Evolutionary conservation across 1,139 yeast genomes (phyloP).

Genomic region (Hemisphaericaspora xylofermentans): DNA sequence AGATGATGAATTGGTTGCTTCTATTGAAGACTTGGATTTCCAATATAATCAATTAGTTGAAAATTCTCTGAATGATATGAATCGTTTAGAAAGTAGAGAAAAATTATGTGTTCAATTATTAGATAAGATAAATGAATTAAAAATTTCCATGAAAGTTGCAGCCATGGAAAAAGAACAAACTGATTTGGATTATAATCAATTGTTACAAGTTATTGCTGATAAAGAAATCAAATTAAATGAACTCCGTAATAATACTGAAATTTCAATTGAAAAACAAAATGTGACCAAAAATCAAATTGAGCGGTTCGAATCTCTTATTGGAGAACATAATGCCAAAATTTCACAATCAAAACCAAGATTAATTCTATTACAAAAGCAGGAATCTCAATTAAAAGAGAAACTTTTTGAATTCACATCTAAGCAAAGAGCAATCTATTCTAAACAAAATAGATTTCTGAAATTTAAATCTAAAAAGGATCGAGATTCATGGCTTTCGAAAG

Average conservation of each 20-base stretch:
- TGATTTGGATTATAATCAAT: constrained; percentile 49
- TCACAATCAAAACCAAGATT: constrained; percentile 41
- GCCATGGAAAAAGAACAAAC: constrained; percentile 53
- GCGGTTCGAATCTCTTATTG: constrained; percentile 21
- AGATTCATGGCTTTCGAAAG: constrained; percentile 61
- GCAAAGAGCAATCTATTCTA: constrained; percentile 67
- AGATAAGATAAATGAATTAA: constrained; percentile 43
- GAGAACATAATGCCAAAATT: constrained; percentile 24
- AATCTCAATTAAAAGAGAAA: constrained; percentile 37
- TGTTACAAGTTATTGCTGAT: constrained; percentile 38
- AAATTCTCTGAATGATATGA: constrained; percentile 43
- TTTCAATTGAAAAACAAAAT: constrained; percentile 17
- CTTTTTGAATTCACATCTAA: constrained; percentile 48
- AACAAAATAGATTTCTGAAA: constrained; percentile 68
- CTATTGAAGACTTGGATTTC: constrained; percentile 61
- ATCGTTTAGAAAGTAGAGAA: constrained; percentile 51
- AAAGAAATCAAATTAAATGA: constrained; percentile 42
- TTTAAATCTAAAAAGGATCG: constrained; percentile 60
- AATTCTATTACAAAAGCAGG: constrained; percentile 37
- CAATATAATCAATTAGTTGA: constrained; percentile 53
- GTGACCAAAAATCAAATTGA: constrained; percentile 19
- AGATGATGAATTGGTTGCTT: constrained; percentile 56
- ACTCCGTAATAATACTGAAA: constrained; percentile 19
- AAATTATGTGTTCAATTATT: constrained; percentile 45
- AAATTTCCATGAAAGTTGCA: constrained; percentile 37